Conservation (phyloP, 148 eudicot genomes). For the Bassia scoparia region DNA sequence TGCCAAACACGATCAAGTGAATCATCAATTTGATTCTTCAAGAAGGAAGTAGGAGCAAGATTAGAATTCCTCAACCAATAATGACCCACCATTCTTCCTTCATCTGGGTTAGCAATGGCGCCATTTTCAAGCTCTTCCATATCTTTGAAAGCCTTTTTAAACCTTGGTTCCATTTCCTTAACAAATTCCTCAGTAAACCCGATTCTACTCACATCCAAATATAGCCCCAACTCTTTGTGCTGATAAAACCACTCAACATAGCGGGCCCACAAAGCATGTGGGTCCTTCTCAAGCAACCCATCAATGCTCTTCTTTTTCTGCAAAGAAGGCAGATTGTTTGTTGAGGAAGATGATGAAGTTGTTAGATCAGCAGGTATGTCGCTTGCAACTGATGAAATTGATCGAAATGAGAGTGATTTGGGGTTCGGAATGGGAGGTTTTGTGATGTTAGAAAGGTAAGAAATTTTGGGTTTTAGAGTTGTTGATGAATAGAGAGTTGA, state of each 20-base stretch:
- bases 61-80: conserved; percentile 75
- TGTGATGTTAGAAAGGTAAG: conserved; percentile 5
- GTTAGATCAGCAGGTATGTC: conserved; percentile 31
- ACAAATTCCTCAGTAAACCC: conserved; percentile 73
- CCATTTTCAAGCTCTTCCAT: conserved; percentile 86
- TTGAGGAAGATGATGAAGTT: not conserved
- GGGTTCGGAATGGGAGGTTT: conserved; percentile 27
- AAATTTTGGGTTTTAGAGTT: conserved; percentile 35
- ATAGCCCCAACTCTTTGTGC: conserved; percentile 87
- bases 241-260: conserved; percentile 92
- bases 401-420: conserved; percentile 23
- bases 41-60: conserved; percentile 60
- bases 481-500: conserved; percentile 49
- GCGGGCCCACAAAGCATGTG: conserved; percentile 56
- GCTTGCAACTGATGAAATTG: conserved; percentile 42
- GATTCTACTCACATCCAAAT: conserved; percentile 82
- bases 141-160: conserved; percentile 50
- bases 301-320: conserved; percentile 18
- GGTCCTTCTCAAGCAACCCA: conserved; percentile 49
- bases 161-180: conserved; percentile 60
- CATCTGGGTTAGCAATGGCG: conserved; percentile 90
- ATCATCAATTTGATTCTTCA: conserved; percentile 66
- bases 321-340: conserved; percentile 13
- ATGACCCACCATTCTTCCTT: conserved; percentile 95
- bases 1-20: conserved; percentile 55